A percentile compares a stretch with the other conserved stretches of the same genome.
These are phyloP conservation scores for Suillus variegatus DNA, from an alignment of 768 basidiomycete genomes.

Conservation along the genomic window DNA sequence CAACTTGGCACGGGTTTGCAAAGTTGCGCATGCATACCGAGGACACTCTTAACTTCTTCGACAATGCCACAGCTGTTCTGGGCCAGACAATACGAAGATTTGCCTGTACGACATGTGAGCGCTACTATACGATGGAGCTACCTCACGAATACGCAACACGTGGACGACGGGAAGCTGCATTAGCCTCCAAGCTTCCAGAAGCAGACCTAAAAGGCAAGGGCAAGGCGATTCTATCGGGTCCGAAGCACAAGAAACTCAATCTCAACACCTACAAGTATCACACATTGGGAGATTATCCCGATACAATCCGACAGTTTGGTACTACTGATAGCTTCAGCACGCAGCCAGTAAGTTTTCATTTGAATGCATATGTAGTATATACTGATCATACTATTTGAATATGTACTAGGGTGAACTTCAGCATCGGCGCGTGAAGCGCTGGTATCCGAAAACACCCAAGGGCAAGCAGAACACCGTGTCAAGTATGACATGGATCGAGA, in stretches of 20 bases:
- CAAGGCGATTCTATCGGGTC: slow-evolving; percentile 4
- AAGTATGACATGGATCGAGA: slow-evolving; percentile 30
- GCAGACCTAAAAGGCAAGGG: too few species aligned
- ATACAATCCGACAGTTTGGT: slow-evolving; percentile 21
- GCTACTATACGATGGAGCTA: background rate
- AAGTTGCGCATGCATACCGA: background rate
- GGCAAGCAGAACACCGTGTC: slow-evolving; percentile 13
- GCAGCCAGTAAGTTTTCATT: slow-evolving; percentile 19
- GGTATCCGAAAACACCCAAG: slow-evolving; percentile 39
- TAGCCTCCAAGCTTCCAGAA: background rate
- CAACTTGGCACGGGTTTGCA: background rate
- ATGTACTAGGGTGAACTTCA: too few species aligned
- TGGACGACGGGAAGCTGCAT: background rate
- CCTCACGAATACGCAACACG: background rate
- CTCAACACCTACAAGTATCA: slow-evolving; percentile 16
- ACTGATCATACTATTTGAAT: slow-evolving; percentile 20
- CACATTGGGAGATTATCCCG: slow-evolving; percentile 13
- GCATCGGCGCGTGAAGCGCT: slow-evolving; percentile 35
- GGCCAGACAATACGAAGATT: background rate
- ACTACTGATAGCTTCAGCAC: slow-evolving; percentile 39
- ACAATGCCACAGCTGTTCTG: background rate
- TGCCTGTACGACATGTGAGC: background rate
- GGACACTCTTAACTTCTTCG: background rate
- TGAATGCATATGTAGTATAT: background rate
- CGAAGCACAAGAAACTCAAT: background rate